These are phyloP conservation scores for Fusarium sp. DNA, from an alignment of 2,329 filamentous ascomycete genomes.

Conservation along the genomic window DNA sequence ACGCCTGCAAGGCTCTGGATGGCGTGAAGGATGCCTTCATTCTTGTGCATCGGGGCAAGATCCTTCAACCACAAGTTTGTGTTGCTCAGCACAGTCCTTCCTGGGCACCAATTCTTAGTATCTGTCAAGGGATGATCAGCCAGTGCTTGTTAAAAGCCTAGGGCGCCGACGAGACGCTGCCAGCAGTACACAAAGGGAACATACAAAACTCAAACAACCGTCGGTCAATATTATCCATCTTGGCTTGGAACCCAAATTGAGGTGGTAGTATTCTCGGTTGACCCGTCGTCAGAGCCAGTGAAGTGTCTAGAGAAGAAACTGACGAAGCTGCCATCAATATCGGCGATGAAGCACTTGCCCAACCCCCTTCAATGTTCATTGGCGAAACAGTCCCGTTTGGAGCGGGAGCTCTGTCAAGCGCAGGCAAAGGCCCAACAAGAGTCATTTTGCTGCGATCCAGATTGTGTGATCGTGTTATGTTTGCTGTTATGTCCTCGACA, in stretches of 20 bases:
- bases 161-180: neutral
- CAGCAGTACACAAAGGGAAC: too few relatives aligned
- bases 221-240: slow-evolving; percentile 48
- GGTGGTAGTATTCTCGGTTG: slow-evolving; percentile 39
- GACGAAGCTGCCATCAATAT: neutral
- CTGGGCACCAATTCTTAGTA: slow-evolving; percentile 53
- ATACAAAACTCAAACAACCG: slow-evolving; percentile 51
- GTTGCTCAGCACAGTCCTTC: slow-evolving; percentile 49
- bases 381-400: slow-evolving; percentile 5
- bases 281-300: slow-evolving; percentile 13
- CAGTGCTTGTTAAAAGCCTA: neutral
- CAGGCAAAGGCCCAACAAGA: slow-evolving; percentile 9
- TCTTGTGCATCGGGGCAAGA: slow-evolving; percentile 51
- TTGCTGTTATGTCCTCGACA: slow-evolving; percentile 27
- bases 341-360: slow-evolving; percentile 14
- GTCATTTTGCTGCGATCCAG: slow-evolving; percentile 5
- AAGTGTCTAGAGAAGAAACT: slow-evolving; percentile 7
- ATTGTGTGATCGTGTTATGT: slow-evolving; percentile 6
- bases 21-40: slow-evolving; percentile 48
- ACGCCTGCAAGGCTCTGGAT: slow-evolving; percentile 53
- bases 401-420: neutral
- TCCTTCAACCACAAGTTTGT: slow-evolving; percentile 55
- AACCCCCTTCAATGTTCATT: too few relatives aligned
- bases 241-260: slow-evolving; percentile 46
- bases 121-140: slow-evolving; percentile 42